Percentiles rank a stretch among this genome's conserved stretches.
Conservation (phyloP, 2,329 filamentous ascomycete genomes). For the Cladosporium sp. region DNA sequence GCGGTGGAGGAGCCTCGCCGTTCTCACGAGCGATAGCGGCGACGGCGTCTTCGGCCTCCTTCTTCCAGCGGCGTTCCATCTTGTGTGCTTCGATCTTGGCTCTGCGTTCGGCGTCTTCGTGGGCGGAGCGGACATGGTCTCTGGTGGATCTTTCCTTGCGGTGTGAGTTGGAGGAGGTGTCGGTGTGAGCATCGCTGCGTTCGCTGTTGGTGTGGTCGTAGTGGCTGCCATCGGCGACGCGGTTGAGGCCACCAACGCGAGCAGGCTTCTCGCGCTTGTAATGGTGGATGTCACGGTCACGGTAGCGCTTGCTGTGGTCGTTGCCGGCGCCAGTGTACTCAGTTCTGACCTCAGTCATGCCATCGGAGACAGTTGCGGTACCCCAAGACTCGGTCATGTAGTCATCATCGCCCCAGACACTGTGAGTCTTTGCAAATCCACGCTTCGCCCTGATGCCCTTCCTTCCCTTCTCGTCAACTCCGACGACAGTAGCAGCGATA, state of each 20-base stretch:
- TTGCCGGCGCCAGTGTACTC: slow-evolving; percentile 20
- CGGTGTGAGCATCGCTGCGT: slow-evolving; percentile 47
- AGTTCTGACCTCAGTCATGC: slow-evolving; percentile 29
- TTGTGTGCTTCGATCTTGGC: slow-evolving; percentile 35
- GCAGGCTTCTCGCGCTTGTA: slow-evolving; percentile 87
- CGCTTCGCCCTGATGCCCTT: slow-evolving; percentile 34
- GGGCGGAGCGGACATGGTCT: slow-evolving; percentile 22
- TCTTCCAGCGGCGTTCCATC: slow-evolving; percentile 37
- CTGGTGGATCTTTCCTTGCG: slow-evolving; percentile 7
- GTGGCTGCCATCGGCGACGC: slow-evolving; percentile 68
- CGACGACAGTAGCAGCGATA: slow-evolving; percentile 36
- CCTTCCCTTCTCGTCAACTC: slow-evolving; percentile 43
- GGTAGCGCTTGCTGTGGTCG: slow-evolving; percentile 47
- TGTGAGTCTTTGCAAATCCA: slow-evolving; percentile 40
- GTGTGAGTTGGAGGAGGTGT: slow-evolving; percentile 37
- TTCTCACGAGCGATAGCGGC: slow-evolving; percentile 32
- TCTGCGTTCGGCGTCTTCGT: slow-evolving; percentile 31
- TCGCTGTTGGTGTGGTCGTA: slow-evolving; percentile 74
- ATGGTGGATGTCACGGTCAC: slow-evolving; percentile 64
- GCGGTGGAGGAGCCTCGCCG: slow-evolving; percentile 21
- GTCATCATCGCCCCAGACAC: slow-evolving; percentile 42
- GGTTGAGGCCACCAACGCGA: slow-evolving; percentile 84
- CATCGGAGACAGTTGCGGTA: slow-evolving; percentile 25
- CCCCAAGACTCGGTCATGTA: slow-evolving; percentile 34
- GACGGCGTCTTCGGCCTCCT: slow-evolving; percentile 38